Conservation (phyloP, 1,139 yeast genomes). For the Keqinozyma sinolaborantium region DNA sequence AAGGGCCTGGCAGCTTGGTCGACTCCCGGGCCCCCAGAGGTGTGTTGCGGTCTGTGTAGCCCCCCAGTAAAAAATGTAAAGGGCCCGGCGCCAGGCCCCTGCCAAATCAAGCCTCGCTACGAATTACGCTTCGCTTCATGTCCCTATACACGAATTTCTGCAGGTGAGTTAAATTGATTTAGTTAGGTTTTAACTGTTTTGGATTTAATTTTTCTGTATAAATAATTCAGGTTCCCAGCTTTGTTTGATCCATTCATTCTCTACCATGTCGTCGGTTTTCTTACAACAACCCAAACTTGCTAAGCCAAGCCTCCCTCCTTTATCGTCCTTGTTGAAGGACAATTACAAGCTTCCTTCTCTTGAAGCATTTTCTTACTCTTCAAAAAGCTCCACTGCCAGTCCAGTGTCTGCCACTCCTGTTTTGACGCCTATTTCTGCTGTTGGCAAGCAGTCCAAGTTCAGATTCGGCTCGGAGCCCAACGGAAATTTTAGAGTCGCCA, state of each 20-base stretch:
- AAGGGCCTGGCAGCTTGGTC: too few relatives aligned
- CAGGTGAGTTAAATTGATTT: neutral
- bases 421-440: neutral
- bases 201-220: neutral
- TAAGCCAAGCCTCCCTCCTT: conserved; percentile 38
- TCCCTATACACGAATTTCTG: too few relatives aligned
- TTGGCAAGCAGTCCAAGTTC: conserved; percentile 1
- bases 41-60: too few relatives aligned
- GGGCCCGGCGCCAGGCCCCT: too few relatives aligned
- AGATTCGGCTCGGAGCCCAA: conserved; percentile 1
- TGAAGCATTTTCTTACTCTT: conserved; percentile 13
- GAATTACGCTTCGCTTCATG: too few relatives aligned
- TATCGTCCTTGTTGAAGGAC: conserved; percentile 30
- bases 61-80: too few relatives aligned
- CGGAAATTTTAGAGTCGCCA: neutral
- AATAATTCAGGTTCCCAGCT: too few relatives aligned
- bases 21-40: too few relatives aligned
- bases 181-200: neutral
- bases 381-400: conserved; percentile 4
- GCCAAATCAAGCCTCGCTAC: too few relatives aligned
- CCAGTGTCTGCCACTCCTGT: conserved; percentile 1
- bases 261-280: conserved; percentile 8
- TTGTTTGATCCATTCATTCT: conserved; percentile 1
- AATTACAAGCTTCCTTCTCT: conserved; percentile 23
- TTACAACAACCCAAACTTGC: conserved; percentile 13